These are phyloP conservation scores for Phytophthora sp. DNA, from an alignment of 352 stramenopile species.

Conservation along the genomic window DNA sequence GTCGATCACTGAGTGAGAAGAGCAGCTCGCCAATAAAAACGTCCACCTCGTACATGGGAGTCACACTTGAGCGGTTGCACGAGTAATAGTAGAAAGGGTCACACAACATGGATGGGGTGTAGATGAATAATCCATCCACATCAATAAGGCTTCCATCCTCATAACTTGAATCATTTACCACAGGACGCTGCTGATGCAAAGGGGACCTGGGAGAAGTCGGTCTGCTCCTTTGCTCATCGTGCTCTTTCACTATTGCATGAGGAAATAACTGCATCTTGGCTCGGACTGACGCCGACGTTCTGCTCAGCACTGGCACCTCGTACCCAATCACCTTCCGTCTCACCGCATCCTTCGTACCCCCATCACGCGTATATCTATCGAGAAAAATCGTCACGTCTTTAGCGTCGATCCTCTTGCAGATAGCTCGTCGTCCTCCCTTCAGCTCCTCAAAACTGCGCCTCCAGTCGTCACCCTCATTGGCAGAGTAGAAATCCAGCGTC, in stretches of 20 bases:
- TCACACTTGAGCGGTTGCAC: constrained; percentile 46
- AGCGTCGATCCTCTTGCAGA: constrained; percentile 74
- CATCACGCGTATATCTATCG: constrained; percentile 78
- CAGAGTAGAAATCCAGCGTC: constrained; percentile 82
- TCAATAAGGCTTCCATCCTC: constrained; percentile 37
- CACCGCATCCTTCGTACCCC: constrained; percentile 43
- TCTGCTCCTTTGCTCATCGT: constrained; percentile 25
- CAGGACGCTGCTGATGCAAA: constrained; percentile 9
- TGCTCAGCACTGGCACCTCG: constrained; percentile 77
- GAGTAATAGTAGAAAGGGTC: constrained; percentile 81
- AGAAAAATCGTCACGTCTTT: constrained; percentile 88
- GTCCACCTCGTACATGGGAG: constrained; percentile 69
- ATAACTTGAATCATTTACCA: not conserved
- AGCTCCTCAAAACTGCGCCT: constrained; percentile 72
- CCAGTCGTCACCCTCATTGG: constrained; percentile 64
- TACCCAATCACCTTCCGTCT: constrained; percentile 82
- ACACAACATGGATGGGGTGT: constrained; percentile 53
- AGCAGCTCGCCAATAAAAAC: constrained; percentile 71
- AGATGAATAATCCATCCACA: constrained; percentile 44
- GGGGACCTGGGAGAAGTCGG: constrained; percentile 22
- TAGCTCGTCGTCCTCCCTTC: constrained; percentile 46
- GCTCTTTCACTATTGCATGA: constrained; percentile 16
- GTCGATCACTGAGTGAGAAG: constrained; percentile 84
- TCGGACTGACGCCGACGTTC: constrained; percentile 71
- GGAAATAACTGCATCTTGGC: constrained; percentile 58